Base-by-base conservation (phyloP, 75 land plant genomes). In the Sequoia sempervirens region DNA sequence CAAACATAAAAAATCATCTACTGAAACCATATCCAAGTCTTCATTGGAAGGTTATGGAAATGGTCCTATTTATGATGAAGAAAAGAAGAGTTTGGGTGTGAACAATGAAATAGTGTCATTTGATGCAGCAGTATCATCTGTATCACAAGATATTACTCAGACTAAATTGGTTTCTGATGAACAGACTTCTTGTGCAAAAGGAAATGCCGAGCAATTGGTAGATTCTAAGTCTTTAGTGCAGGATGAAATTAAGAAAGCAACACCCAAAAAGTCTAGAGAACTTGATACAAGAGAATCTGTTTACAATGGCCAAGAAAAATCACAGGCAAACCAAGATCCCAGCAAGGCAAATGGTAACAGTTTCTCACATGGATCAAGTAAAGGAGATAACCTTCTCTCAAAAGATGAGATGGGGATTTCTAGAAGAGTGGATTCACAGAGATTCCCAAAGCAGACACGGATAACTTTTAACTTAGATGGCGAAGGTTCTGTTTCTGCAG, bases 111-210 rank as follows among this genome's bases (percentile, higher is more conserved):
- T 45, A 30, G 37, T 82, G 15, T 82, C 83, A 30, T 82, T 82
- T 82, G 83, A 82, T 82, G 83, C 83, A 73, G 83, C 83, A 41
- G 47, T 82, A 23, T 70, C 76, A 82, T 82, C 83, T 5, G 83
- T 82, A 75, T 82, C 83, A 64, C 83, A 66, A 73, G 83, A 82
- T 38, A 38, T 26, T 12, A 34, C 11, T 73, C 40, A 70, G 23
- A 70, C 50, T 30, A 45, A 23, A 18, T 37, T n/a, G 20, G 78
- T 34, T 41, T 43, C 83, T 37, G 32, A 41, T 66, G 32, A 32
- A 28, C 30, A 30, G n/a, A 78, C 50, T 78, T 78, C 80, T 78
- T 45, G 80, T 45, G n/a, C n/a, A 43, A 78, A 12, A 45, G 32
- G 80, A 11, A 78, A 78, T 26, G 45, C n/a, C n/a, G 80, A 41